These are phyloP conservation scores for Pythium biforme DNA, from an alignment of 352 stramenopile genomes.

Conservation along the genomic window DNA sequence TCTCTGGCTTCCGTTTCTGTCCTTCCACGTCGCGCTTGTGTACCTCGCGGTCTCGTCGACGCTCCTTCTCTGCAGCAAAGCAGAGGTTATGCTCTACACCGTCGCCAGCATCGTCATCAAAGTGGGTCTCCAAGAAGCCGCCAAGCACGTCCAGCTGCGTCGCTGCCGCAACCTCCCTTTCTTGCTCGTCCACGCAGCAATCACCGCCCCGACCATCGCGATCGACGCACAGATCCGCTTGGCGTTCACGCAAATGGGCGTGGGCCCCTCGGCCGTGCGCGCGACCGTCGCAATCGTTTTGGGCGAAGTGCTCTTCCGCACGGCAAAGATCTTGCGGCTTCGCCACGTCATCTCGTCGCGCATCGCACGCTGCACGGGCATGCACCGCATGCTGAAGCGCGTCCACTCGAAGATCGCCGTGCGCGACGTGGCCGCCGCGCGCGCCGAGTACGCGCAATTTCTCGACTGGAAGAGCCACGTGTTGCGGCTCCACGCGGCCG, in stretches of 20 bases:
- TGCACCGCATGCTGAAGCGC: slow-evolving; percentile 32
- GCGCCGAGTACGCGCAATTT: slow-evolving; percentile 36
- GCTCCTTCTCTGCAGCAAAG: background rate
- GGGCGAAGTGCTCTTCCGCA: slow-evolving; percentile 35
- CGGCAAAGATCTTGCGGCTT: slow-evolving; percentile 36
- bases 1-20: background rate
- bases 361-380: slow-evolving; percentile 26
- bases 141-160: background rate
- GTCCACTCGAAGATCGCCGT: slow-evolving; percentile 34
- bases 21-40: background rate
- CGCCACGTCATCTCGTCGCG: slow-evolving; percentile 25
- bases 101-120: slow-evolving; percentile 1
- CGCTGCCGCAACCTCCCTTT: slow-evolving; percentile 8
- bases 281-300: slow-evolving; percentile 26
- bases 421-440: slow-evolving; percentile 22
- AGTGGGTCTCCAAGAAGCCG: slow-evolving; percentile 4
- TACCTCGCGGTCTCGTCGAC: slow-evolving; percentile 3
- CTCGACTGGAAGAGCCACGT: slow-evolving; percentile 40
- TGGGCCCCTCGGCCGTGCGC: slow-evolving; percentile 14
- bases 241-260: slow-evolving; percentile 29
- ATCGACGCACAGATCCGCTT: slow-evolving; percentile 36
- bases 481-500: slow-evolving; percentile 36
- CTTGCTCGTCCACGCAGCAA: slow-evolving; percentile 23
- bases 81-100: background rate
- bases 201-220: slow-evolving; percentile 30